Evolutionary conservation across 163 green algal species (phyloP), one percentile per base, ranked within the genome.

Genomic region (Chlorella variabilis): DNA sequence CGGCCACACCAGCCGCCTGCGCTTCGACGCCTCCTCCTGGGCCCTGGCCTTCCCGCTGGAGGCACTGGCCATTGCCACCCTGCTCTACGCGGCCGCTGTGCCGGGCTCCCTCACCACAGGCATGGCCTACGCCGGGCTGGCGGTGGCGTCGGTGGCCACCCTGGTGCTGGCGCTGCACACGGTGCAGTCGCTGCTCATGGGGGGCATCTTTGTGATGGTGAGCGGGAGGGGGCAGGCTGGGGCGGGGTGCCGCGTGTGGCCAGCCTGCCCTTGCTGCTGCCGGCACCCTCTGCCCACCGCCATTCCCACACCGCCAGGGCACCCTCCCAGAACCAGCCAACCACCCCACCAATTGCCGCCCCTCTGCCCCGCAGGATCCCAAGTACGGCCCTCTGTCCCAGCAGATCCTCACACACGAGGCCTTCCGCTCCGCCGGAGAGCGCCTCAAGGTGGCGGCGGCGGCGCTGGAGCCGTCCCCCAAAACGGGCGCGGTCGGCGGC

Each of bases 371-470:
- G 68, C 68, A 76, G 54, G 81, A 86, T 54, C 51, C 67, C 58
- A 86, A 86, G 77, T 86, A 83, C 67, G 81, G 81, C 20, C 81
- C 81, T 25, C 59, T 86, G 9, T 74, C 59, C 48, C 61, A 78
- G 38, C 78, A 84, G 51, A 77, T 76, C 42, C 56, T 86, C 49
- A 79, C 75, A 3, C 81, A 86, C 48, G 51, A 86, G 77, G 81
- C 62, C 11, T 84, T 86, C 31, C 48, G 81, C 13, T 48, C 65
- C 11, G 75, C 63, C 18, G 69, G 67, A 23, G 63, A 65, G 15
- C 69, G 63, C 29, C 71, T 86, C 17, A 58, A 82, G 58, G 63
- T 42, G 15, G 77, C 81, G 18, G 56, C n/a, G 27, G 61, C 42
- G 27, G 81, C 62, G 31, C 74, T 86, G 73, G 62, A 36, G 34